A percentile compares a stretch with the other conserved stretches of the same genome.
Evolutionary conservation across 768 basidiomycete genomes (phyloP).

Genomic region (Leucocoprinus birnbaumii): DNA sequence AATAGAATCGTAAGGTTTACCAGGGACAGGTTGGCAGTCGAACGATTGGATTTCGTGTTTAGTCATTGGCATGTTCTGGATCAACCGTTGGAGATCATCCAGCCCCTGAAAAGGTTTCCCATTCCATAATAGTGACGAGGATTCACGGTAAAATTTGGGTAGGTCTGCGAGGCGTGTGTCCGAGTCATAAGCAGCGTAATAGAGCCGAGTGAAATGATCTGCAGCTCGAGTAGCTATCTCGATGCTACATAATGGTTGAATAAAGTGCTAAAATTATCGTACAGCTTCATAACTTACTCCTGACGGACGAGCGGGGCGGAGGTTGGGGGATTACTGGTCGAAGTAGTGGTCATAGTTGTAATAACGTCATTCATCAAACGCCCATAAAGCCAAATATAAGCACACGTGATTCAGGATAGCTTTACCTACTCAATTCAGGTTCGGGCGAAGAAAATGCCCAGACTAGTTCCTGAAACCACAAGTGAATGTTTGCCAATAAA

Average conservation of each 20-base stretch:
- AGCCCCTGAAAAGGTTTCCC: conserved; percentile 75
- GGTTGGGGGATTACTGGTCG: not conserved
- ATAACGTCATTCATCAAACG: not conserved
- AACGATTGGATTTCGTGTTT: conserved; percentile 86
- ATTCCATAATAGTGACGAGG: conserved; percentile 82
- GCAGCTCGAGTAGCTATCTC: conserved; percentile 85
- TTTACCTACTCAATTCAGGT: not conserved
- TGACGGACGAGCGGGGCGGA: conserved; percentile 8
- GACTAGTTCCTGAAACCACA: conserved; percentile 4
- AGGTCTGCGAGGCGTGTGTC: conserved; percentile 71
- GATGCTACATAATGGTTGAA: conserved; percentile 46
- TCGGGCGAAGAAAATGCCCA: conserved; percentile 1
- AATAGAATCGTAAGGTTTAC: conserved; percentile 30
- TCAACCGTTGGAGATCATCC: conserved; percentile 63
- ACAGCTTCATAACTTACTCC: not conserved
- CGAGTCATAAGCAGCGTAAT: conserved; percentile 82
- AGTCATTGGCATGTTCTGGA: conserved; percentile 72
- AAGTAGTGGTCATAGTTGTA: conserved; percentile 3
- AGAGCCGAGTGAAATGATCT: conserved; percentile 78
- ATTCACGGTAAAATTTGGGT: conserved; percentile 76
- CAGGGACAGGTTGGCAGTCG: conserved; percentile 88
- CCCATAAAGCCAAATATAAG: not conserved
- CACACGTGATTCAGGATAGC: conserved; percentile 2
- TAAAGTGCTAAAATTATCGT: not conserved
- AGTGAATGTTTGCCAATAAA: not conserved